Base-by-base conservation (phyloP, 495 filamentous ascomycete species). In the Patellaria atrata region DNA sequence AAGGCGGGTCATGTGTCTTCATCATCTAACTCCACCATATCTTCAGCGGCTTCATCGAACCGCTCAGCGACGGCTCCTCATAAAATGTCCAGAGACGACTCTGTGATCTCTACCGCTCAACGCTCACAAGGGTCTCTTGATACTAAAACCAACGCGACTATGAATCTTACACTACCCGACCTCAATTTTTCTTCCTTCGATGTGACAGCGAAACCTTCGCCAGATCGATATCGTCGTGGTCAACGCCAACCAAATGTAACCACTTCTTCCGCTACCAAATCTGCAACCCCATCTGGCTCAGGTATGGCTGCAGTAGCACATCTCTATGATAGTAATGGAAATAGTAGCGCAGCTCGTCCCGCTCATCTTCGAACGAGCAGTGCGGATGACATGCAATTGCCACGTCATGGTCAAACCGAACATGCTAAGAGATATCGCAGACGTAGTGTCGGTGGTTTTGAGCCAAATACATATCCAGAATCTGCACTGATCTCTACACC, bases 391-490 rank as follows among this genome's bases (percentile, higher is more conserved):
- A 59, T 59, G 20, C 59, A 62, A 20, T 22, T 55, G 13, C 55
- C 67, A 21, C 51, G 40, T 53, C 51, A 27, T 33, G 51, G 30
- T 50, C 57, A 29, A 22, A 61, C 68, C 12, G 82, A 87, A 30
- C 62, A 74, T 31, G 70, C 77, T 7, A 81, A 81, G 54, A 69
- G 79, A 41, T 81, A 84, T 59, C 65, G 85, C 41, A 71, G 85
- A 48, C 70, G 84, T 35, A 94, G 85, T 52, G 69, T 85, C 63
- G 79, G 81, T 36, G 79, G 71, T 30, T 68, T 92, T 47, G 82
- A 89, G 58, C 70, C 73, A 40, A 67, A 68, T 41, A 27, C 34
- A n/a, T 27, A 14, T 10, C 29, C 27, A n/a, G n/a, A n/a, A n/a
- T n/a, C n/a, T n/a, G n/a, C n/a, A n/a, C n/a, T n/a, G n/a, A n/a